A percentile compares a stretch with the other conserved stretches of the same genome.
These are phyloP conservation scores for Xenoacremonium recifei DNA, from an alignment of 2,329 filamentous ascomycete genomes.

Conservation along the genomic window DNA sequence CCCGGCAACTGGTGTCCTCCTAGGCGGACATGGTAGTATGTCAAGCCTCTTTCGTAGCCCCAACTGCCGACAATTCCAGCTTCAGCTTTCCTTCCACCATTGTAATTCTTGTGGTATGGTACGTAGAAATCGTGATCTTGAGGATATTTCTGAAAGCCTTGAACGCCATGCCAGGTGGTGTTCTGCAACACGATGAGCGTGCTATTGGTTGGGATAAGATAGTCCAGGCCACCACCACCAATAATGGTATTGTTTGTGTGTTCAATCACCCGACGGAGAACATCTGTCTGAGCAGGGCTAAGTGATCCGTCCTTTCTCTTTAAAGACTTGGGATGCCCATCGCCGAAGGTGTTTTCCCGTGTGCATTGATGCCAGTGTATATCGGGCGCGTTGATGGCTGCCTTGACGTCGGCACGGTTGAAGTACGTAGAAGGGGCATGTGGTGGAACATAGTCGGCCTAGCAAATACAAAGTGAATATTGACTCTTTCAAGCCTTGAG, in stretches of 20 bases:
- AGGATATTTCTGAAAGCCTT: constrained; percentile 60
- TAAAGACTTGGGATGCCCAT: constrained; percentile 16
- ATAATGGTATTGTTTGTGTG: constrained; percentile 32
- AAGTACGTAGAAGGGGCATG: constrained; percentile 53
- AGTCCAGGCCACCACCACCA: constrained; percentile 47
- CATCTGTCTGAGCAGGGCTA: constrained; percentile 16
- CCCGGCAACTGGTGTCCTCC: constrained; percentile 53
- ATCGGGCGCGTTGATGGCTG: constrained; percentile 63
- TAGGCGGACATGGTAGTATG: constrained; percentile 64
- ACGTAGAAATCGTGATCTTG: constrained; percentile 62
- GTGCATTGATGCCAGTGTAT: constrained; percentile 26
- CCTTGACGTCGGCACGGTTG: constrained; percentile 67
- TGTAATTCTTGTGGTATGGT: constrained; percentile 52
- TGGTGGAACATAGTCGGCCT: not conserved
- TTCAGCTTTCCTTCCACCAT: constrained; percentile 49
- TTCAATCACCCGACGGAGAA: constrained; percentile 28
- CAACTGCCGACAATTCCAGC: constrained; percentile 67
- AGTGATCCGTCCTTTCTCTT: constrained; percentile 15
- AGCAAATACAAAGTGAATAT: no score
- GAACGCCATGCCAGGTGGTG: constrained; percentile 71
- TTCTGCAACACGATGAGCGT: constrained; percentile 73
- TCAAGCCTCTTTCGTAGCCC: constrained; percentile 73
- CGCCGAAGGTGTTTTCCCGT: constrained; percentile 22
- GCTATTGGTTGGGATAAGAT: constrained; percentile 66
- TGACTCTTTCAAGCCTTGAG: not conserved